phyloP scores from a whole-genome alignment of 495 filamentous ascomycete genomes.

The Penicillium lividum region DNA sequence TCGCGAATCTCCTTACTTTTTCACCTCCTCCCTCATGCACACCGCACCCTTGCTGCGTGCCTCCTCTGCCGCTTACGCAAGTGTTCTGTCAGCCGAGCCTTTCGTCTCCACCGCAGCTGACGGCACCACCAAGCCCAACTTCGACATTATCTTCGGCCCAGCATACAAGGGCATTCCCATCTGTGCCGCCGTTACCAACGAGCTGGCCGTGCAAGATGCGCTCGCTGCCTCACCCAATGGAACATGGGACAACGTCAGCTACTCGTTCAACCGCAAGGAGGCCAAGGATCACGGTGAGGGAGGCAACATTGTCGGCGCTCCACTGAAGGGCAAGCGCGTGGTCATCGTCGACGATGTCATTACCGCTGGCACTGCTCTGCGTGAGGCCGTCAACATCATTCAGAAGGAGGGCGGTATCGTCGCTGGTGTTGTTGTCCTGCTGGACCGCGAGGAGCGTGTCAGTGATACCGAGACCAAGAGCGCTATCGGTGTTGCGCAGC shows the following conservation, averaged over 20 bases:
- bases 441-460: constrained; percentile 87
- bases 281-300: constrained; percentile 93
- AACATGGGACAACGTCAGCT: constrained; percentile 58
- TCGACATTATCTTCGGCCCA: constrained; percentile 61
- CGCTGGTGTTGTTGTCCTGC: constrained; percentile 79
- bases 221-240: constrained; percentile 31
- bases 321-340: constrained; percentile 78
- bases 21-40: constrained; percentile 90
- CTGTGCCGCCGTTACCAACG: constrained; percentile 68
- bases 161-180: constrained; percentile 97
- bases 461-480: constrained; percentile 55
- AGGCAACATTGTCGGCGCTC: constrained; percentile 84
- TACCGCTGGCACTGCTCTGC: constrained; percentile 89
- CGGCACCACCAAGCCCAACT: constrained; percentile 33
- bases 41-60: constrained; percentile 69
- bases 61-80: constrained; percentile 77
- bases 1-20: constrained; percentile 96
- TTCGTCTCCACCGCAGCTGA: constrained; percentile 41
- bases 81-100: constrained; percentile 58
- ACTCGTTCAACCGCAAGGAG: constrained; percentile 94
- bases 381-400: constrained; percentile 86
- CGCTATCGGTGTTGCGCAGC: constrained; percentile 78
- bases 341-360: constrained; percentile 96
- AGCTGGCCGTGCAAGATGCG: constrained; percentile 64
- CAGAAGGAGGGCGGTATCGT: constrained; percentile 75